Conservation (phyloP, 2,329 filamentous ascomycete genomes). For the Fusarium dimerum region DNA sequence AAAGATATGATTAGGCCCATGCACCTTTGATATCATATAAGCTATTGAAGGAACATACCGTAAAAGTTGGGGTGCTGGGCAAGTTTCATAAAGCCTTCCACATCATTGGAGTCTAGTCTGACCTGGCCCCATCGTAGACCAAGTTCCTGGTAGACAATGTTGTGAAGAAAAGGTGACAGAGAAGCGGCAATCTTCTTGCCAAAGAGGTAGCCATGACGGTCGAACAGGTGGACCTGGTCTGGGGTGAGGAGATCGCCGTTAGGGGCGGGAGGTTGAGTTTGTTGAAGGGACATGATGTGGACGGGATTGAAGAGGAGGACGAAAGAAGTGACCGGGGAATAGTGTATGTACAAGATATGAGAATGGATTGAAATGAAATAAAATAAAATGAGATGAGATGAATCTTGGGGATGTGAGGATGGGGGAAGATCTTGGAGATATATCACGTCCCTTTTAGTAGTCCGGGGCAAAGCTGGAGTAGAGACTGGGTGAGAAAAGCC, state of each 20-base stretch:
- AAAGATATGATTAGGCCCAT: neutral
- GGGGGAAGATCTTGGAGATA: too few species aligned
- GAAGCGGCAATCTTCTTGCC: constrained; percentile 58
- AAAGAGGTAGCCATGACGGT: constrained; percentile 56
- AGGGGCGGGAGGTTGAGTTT: constrained; percentile 12
- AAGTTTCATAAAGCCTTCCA: constrained; percentile 50
- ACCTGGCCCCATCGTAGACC: constrained; percentile 53
- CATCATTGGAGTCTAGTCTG: constrained; percentile 53
- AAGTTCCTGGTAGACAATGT: constrained; percentile 53
- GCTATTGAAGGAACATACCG: constrained; percentile 43
- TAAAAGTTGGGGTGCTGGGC: constrained; percentile 61
- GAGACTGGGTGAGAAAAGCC: too few species aligned
- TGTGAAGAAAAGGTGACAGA: constrained; percentile 56
- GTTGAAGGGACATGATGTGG: constrained; percentile 20
- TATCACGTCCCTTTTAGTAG: too few species aligned
- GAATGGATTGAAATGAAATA: too few species aligned
- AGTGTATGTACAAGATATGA: too few species aligned
- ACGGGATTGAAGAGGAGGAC: neutral
- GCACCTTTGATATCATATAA: neutral
- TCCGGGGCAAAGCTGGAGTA: too few species aligned
- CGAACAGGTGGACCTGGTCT: constrained; percentile 31
- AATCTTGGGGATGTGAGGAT: too few species aligned
- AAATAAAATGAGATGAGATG: too few species aligned
- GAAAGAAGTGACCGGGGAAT: too few species aligned
- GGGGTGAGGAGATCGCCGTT: constrained; percentile 26